A percentile compares a stretch with the other conserved stretches of the same genome.
Evolutionary conservation across 495 filamentous ascomycete species (phyloP).

Genomic region (Schizothecium vesticola): DNA sequence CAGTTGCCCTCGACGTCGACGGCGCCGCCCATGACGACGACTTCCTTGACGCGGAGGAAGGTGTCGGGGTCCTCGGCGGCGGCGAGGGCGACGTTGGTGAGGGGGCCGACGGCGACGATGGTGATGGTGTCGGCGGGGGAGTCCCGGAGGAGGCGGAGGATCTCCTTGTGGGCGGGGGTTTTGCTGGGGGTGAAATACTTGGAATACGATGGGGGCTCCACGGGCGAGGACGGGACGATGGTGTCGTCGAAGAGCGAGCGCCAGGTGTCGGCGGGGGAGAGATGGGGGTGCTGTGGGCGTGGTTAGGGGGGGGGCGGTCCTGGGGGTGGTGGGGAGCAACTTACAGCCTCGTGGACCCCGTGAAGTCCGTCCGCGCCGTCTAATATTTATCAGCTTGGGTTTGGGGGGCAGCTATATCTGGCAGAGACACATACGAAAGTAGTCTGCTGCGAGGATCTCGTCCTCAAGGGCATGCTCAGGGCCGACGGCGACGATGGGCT

Average conservation of each 20-base stretch:
- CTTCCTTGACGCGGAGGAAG: slow-evolving; percentile 81
- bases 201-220: slow-evolving; percentile 39
- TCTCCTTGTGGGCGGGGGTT: slow-evolving; percentile 69
- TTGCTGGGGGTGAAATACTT: slow-evolving; percentile 67
- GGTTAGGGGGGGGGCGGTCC: slow-evolving; percentile 7
- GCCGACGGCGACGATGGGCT: slow-evolving; percentile 81
- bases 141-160: slow-evolving; percentile 71
- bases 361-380: slow-evolving; percentile 89
- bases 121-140: slow-evolving; percentile 80
- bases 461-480: slow-evolving; percentile 80
- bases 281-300: slow-evolving; percentile 70
- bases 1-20: slow-evolving; percentile 73
- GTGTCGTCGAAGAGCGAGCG: slow-evolving; percentile 65
- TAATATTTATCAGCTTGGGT: slow-evolving; percentile 28
- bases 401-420: not conserved
- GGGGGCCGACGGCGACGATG: slow-evolving; percentile 80
- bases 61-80: slow-evolving; percentile 78
- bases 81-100: slow-evolving; percentile 87
- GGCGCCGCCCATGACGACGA: slow-evolving; percentile 97
- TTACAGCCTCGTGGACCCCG: slow-evolving; percentile 76
- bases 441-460: slow-evolving; percentile 76
- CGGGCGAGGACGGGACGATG: slow-evolving; percentile 27
- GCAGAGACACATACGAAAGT: slow-evolving; percentile 61
- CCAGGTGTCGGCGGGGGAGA: slow-evolving; percentile 81
- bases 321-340: slow-evolving; percentile 18